Percentiles rank a stretch among this genome's conserved stretches.
These are phyloP conservation scores for Erodium moschatum DNA, from an alignment of 441 rosid genomes.

Conservation along the genomic window DNA sequence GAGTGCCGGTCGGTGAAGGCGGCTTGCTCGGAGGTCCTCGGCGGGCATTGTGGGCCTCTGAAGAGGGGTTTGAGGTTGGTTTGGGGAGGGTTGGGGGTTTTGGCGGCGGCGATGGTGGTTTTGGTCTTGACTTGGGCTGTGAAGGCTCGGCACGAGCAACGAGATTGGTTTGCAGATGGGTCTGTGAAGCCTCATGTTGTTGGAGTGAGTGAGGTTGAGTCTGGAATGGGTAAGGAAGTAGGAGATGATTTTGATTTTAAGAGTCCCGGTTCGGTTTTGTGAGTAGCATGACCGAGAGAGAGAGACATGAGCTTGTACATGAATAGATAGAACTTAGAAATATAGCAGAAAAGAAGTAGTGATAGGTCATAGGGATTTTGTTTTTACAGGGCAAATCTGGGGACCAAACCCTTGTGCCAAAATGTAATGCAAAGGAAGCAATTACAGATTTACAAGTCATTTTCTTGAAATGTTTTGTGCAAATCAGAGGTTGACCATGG, in stretches of 20 bases:
- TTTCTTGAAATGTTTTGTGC: too few relatives aligned
- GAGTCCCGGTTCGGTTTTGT: neutral
- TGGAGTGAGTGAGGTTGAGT: neutral
- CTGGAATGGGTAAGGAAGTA: neutral
- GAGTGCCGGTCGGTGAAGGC: slow-evolving; percentile 47
- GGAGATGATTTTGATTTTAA: neutral
- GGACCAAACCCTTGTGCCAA: slow-evolving; percentile 5
- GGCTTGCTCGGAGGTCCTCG: slow-evolving; percentile 45
- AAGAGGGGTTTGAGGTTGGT: slow-evolving; percentile 35
- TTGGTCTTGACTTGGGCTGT: slow-evolving; percentile 40
- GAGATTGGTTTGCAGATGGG: slow-evolving; percentile 21
- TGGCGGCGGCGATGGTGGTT: slow-evolving; percentile 37
- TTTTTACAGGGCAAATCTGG: neutral
- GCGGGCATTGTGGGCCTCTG: slow-evolving; percentile 44
- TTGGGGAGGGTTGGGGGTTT: slow-evolving; percentile 42
- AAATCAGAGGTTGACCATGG: too few relatives aligned
- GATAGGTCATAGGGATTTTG: too few relatives aligned
- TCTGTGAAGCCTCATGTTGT: neutral
- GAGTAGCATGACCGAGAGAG: neutral
- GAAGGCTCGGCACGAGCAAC: slow-evolving; percentile 25
- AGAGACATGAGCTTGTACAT: too few relatives aligned
- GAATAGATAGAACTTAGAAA: too few relatives aligned
- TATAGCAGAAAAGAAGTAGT: too few relatives aligned
- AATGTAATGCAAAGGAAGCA: neutral
- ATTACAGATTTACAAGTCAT: too few relatives aligned